Evolutionary conservation across 164 flowering plant species (phyloP).

Genomic region (Tetracentron sinense): DNA sequence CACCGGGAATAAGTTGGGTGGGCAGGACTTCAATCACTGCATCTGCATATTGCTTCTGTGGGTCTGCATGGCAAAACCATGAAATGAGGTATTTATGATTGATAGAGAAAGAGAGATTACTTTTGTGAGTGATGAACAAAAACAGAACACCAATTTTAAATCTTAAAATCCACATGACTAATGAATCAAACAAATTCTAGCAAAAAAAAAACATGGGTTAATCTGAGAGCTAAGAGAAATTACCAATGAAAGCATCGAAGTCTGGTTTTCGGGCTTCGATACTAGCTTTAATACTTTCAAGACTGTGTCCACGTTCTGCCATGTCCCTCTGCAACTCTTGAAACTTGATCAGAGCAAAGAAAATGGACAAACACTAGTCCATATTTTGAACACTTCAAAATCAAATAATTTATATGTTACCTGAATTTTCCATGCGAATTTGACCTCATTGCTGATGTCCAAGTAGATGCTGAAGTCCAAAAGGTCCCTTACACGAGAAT

Average conservation of each 20-base stretch:
- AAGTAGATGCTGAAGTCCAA: constrained; percentile 98
- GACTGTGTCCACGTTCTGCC: constrained; percentile 99
- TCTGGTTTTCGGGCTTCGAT: constrained; percentile 98
- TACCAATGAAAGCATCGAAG: constrained; percentile 96
- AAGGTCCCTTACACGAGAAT: constrained; percentile 79
- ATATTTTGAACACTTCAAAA: not conserved
- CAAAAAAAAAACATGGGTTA: too few relatives aligned
- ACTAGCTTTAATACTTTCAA: constrained; percentile 96
- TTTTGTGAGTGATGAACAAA: not conserved
- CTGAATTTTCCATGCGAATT: constrained; percentile 99
- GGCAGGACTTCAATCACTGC: constrained; percentile 96
- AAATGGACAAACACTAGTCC: not conserved
- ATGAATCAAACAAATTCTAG: not conserved
- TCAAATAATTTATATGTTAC: constrained; percentile 22
- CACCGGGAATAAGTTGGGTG: constrained; percentile 82
- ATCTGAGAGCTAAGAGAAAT: not conserved
- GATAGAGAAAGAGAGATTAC: not conserved
- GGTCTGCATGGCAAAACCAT: constrained; percentile 48
- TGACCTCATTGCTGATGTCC: constrained; percentile 97
- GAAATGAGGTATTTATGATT: not conserved
- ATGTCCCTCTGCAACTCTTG: constrained; percentile 74
- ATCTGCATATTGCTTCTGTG: constrained; percentile 96
- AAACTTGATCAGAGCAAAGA: constrained; percentile 12
- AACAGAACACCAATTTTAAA: not conserved
- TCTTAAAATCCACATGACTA: not conserved